Conservation (phyloP, 2,329 filamentous ascomycete species). For the Cadophora luteo-olivacea region DNA sequence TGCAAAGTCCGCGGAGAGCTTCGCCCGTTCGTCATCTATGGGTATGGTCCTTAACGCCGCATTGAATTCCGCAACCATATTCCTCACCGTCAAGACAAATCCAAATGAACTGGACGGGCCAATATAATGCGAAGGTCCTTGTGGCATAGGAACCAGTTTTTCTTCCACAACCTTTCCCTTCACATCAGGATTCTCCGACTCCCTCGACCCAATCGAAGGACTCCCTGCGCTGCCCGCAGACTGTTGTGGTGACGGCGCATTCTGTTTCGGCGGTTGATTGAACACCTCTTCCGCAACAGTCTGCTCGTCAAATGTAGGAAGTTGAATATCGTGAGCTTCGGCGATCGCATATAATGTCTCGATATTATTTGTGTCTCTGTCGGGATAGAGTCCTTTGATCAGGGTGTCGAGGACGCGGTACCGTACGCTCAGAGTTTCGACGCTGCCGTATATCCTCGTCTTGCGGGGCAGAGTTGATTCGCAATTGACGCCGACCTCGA, state of each 20-base stretch:
- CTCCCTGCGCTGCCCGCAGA: slow-evolving; percentile 28
- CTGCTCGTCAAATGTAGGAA: slow-evolving; percentile 46
- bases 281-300: slow-evolving; percentile 38
- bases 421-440: slow-evolving; percentile 52
- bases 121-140: slow-evolving; percentile 42
- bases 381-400: slow-evolving; percentile 50
- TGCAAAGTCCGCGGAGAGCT: slow-evolving; percentile 40
- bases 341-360: slow-evolving; percentile 50
- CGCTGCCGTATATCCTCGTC: slow-evolving; percentile 53
- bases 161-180: slow-evolving; percentile 35
- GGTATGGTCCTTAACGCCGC: slow-evolving; percentile 33
- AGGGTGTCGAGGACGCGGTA: slow-evolving; percentile 52
- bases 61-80: slow-evolving; percentile 43
- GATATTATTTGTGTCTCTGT: slow-evolving; percentile 48
- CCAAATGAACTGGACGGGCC: slow-evolving; percentile 44
- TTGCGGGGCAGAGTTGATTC: slow-evolving; percentile 53
- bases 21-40: slow-evolving; percentile 38
- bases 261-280: slow-evolving; percentile 30
- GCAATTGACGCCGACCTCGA: slow-evolving; percentile 48
- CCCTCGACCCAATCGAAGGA: slow-evolving; percentile 32
- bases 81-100: slow-evolving; percentile 41
- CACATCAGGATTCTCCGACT: slow-evolving; percentile 25
- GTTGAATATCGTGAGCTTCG: slow-evolving; percentile 46
- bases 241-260: slow-evolving; percentile 30
- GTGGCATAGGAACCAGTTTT: slow-evolving; percentile 40